Evolutionary conservation across 768 basidiomycete species (phyloP), one percentile per base, ranked within the genome.

Genomic region (Lenzites betulinus): DNA sequence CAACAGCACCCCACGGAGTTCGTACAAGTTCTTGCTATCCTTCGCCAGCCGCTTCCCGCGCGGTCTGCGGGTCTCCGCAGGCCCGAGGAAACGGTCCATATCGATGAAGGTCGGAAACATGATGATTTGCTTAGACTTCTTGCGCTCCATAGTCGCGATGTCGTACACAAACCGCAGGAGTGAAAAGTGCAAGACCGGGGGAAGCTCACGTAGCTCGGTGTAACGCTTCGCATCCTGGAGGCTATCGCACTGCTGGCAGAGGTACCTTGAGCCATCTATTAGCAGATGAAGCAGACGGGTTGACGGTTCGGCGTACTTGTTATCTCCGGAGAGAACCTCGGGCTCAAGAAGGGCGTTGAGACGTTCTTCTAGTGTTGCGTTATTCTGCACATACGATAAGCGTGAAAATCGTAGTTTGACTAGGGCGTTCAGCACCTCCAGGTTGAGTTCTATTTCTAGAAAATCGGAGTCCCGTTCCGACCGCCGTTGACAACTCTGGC

Each of bases 131-230:
- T 94, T 94, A 54, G 87, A 89, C 76, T 98, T 98, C 74, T 87
- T 92, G 63, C 96, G 85, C 66, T 89, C 86, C 80, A 89, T 84
- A 0, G 87, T 85, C 23, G 84, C 75, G 35, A 88, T 65, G 74
- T 95, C 92, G 67, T 90, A 98, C 28, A 92, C 86, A 73, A 98
- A 98, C n/a, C 96, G 91, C 57, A 96, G 82, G 52, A 98, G 75
- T 22, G 94, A 94, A 67, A 98, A 89, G 73, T 98, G 93, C 2
- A 98, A 80, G 7, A 95, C 89, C 0, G 93, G 92, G 1, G 96
- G 96, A 6, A 97, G 80, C 53, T 80, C 70, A 25, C 79, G 80
- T 15, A 96, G 74, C 66, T 88, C 81, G 1, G 87, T 87, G 64
- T 87, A 87, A 8, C 96, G 86, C 18, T 82, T 87, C 6, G 96